Evolutionary conservation across 83 land plant species (phyloP), one percentile per base, ranked within the genome.

Genomic region (Picea engelmannii): DNA sequence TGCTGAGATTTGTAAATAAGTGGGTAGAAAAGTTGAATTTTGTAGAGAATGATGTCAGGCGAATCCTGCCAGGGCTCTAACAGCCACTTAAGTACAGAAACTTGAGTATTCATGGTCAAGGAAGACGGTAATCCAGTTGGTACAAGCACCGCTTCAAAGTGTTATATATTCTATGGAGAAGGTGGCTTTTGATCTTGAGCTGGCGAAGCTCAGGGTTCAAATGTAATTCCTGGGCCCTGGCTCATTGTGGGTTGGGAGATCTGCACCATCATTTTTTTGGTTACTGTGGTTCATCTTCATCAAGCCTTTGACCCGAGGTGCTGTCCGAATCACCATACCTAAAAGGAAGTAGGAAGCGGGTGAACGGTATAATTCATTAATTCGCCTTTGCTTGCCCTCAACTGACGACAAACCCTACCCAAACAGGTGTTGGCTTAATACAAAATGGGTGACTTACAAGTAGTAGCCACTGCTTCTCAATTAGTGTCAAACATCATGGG

Each of bases 401-500:
- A 42, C 44, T 42, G 44, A 44, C 9, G 49, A 44, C 49, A 44
- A 6, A 44, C 49, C 49, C 49, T 44, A 44, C 49, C 49, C 49
- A 44, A 44, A 44, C 49, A 44, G 49, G 49, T 44, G 49, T 44
- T 44, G 49, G 8, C 49, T 76, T 38, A 15, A 35, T 17, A 47
- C 44, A 58, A 76, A 2, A 86, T 86, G 88, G 88, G 83, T 83
- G 78, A 77, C 47, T 60, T 86, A 27, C 85, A 86, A 65, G 58
- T 70, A 18, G 70, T 83, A 31, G 24, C 88, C 47, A 18, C 85
- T 16, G 85, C 85, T 1, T 75, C 83, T 35, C 80, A 83, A 60
- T 80, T 86, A 35, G 82, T 86, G 13, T 67, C 85, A 55, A 80
- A 81, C 78, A 83, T 86, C 82, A 62, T 86, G 2, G 82, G 85